These are phyloP conservation scores for Diaporthe helianthi DNA, from an alignment of 2,329 filamentous ascomycete genomes.

Conservation along the genomic window DNA sequence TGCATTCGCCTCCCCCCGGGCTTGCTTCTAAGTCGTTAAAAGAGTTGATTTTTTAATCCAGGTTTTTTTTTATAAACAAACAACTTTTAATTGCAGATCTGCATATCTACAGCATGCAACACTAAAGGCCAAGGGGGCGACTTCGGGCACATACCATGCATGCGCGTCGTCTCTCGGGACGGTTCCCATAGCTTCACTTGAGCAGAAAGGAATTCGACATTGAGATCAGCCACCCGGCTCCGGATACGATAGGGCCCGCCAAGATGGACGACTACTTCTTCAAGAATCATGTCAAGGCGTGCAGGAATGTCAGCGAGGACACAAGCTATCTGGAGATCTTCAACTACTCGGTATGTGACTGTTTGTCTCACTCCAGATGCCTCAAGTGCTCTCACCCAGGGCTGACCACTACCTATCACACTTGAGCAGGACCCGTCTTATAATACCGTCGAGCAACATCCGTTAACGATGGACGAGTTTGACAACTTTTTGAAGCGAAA, in stretches of 20 bases:
- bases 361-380: conserved; percentile 29
- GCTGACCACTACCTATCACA: conserved; percentile 11
- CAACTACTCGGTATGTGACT: conserved; percentile 61
- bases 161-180: conserved; percentile 2
- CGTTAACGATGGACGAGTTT: conserved; percentile 61
- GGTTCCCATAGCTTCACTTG: conserved; percentile 12
- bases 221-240: conserved; percentile 15
- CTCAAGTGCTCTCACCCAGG: background rate
- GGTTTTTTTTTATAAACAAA: background rate
- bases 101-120: background rate
- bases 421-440: conserved; percentile 61
- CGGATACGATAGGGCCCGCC: background rate
- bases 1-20: background rate
- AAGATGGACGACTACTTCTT: conserved; percentile 68
- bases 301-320: conserved; percentile 56
- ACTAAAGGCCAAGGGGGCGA: conserved; percentile 15
- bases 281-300: conserved; percentile 54
- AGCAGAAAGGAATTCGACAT: background rate
- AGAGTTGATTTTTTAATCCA: background rate
- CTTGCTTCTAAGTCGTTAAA: background rate
- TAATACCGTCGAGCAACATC: conserved; percentile 59
- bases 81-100: background rate
- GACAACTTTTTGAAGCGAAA: conserved; percentile 60
- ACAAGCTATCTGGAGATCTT: conserved; percentile 65
- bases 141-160: conserved; percentile 18